Evolutionary conservation across 1,284 basidiomycete genomes (phyloP), one percentile per base, ranked within the genome.

Genomic region (Malassezia cuniculi): DNA sequence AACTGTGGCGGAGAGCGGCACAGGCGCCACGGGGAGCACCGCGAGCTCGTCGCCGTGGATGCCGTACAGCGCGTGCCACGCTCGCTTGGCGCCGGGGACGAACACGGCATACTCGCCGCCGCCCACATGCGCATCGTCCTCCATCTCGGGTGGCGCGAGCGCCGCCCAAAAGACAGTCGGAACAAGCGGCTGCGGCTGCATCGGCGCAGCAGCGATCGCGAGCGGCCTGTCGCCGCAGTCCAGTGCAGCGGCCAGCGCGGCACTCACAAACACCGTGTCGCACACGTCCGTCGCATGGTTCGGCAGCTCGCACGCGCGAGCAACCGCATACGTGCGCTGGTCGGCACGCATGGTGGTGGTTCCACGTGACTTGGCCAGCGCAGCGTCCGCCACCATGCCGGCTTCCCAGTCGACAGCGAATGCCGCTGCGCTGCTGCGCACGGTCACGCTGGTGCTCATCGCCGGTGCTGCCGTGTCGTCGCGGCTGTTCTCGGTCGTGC

Each of bases 401-500:
- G 25, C 8, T 1, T 24, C 54, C 21, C 52, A 52, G 31, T 32
- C 51, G 34, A 58, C 53, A 41, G 43, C 39, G 31, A 56, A 60
- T 33, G 41, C 55, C 20, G 50, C 55, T 28, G 58, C 59, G 27
- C 52, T 64, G 15, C 48, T 64, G 20, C 52, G 59, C 20, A 50
- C 56, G 16, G 53, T 67, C 41, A 63, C 63, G 45, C 58, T 68
- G 41, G 43, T 60, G 20, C 42, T 65, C 39, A 64, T 68, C 25
- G 57, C 61, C 12, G 64, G 77, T 41, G 87, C 90, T 48, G 93
- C 93, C 27, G 82, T 97, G 60, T 81, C 87, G 25, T 90, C 86
- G 43, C 80, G 93, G 66, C 75, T 97, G 57, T 99, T 99, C 68
- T 89, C 90, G 48, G 93, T 99, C 56, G 75, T 97, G 52, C 85